Evolutionary conservation across 164 flowering plant genomes (phyloP), one percentile per base, ranked within the genome.

Genomic region (Chloranthus sessilifolius): DNA sequence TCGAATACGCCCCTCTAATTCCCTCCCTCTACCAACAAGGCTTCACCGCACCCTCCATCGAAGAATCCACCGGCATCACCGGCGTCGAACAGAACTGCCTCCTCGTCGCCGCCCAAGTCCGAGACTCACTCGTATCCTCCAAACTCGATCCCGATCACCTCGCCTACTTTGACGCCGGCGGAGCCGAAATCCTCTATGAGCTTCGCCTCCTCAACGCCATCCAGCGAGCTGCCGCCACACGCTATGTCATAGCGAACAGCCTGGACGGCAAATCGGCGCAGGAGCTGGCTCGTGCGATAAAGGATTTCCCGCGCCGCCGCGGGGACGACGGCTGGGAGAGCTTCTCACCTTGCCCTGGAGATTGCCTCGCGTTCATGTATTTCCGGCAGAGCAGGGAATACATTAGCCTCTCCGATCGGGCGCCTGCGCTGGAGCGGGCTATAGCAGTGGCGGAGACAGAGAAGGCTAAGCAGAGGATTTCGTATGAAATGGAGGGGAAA

Each of bases 61-160:
- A 91, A 39, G 92, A 91, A 40, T n/a, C 51, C 64, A 91, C 98
- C 29, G 98, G 98, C 22, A 78, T 91, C 47, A 22, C 95, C 29
- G 83, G 88, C 29, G 73, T 72, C 37, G 96, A 91, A 57, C 98
- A 91, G 70, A 91, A 85, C 60, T 76, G 81, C 28, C 56, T 83
- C 16, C 58, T 81, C 14, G 98, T 91, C 12, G 96, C 70, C 0
- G 70, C 90, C 35, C 70, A 85, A 58, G 92, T 91, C 23, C 72
- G 95, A 2, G 80, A 79, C 37, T 75, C 95, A 3, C 58, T 90
- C 4, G 33, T 77, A 46, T 58, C 76, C 29, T 62, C 85, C 28
- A 14, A 42, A 4, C 1, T 67, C 20, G 86, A 82, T 36, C 60
- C 69, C 0, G 65, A 78, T 3, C 43, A 61, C 15, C 56, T 85